Evolutionary conservation across 805 yeast species (phyloP), one percentile per base, ranked within the genome.

Genomic region (Barnettozyma sp.): DNA sequence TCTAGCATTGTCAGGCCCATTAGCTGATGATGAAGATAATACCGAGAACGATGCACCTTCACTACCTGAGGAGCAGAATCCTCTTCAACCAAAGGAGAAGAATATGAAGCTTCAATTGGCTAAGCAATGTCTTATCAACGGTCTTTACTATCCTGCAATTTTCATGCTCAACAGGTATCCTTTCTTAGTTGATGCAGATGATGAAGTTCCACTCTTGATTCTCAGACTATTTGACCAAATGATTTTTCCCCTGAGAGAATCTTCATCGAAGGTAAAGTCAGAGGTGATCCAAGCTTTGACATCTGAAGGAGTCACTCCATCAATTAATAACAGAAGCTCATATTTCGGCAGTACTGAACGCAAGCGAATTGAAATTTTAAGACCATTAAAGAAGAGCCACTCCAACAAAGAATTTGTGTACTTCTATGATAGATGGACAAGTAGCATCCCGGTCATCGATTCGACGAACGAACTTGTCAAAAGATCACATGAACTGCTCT

Each of bases 1-100:
- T 0, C 60, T 88, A 33, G 92, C 97, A 0, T 55, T 87, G 46
- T 95, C 96, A 6, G 92, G 92, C 8, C 94, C 95, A 1, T 63
- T 88, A 25, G 65, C 69, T 4, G 77, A 74, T 25, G 90, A 81
- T 26, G 83, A 74, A 14, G 90, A 81, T 23, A 83, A 74, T 5
- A 40, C 18, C 10, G 39, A 32, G 14, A 42, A 30, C 5, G 30
- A 30, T 22, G 33, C 22, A 14, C 31, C 33, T 7, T 30, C 22
- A 26, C 27, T 21, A 15, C 12, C 15, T 28, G 33, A 22, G 6
- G 9, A 7, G 37, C 28, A 18, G 27, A 23, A 12, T 14, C 32
- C 30, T 6, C 13, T n/a, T 27, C 30, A n/a, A 8, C 10, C 12
- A 23, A 16, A 20, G 3, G 33, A 34, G 8, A 12, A 27, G 14